Conservation (phyloP, 2,329 filamentous ascomycete species). For the Penicillium sp. region DNA sequence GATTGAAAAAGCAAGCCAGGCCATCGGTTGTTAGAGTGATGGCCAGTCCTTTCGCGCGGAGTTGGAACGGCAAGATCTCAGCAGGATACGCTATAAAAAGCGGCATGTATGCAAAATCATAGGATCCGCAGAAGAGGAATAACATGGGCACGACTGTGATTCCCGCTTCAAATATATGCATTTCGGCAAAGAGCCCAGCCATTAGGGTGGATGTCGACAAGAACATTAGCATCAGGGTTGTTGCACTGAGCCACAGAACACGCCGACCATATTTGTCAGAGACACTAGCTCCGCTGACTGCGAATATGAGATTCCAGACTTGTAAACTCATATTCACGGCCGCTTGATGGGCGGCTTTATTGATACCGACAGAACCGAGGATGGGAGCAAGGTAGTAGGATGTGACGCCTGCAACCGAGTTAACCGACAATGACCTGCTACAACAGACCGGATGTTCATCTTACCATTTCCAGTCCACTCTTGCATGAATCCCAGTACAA, state of each 20-base stretch:
- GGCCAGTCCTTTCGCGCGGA: constrained; percentile 35
- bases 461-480: constrained; percentile 29
- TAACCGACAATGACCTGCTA: too few species aligned
- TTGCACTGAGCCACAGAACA: constrained; percentile 19
- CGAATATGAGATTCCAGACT: constrained; percentile 21
- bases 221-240: constrained; percentile 20
- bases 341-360: constrained; percentile 23
- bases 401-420: constrained; percentile 22
- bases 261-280: constrained; percentile 22
- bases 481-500: constrained; percentile 22
- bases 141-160: constrained; percentile 34
- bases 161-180: constrained; percentile 19
- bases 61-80: constrained; percentile 33
- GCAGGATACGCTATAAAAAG: constrained; percentile 27
- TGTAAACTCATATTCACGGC: constrained; percentile 24
- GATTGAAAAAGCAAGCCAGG: constrained; percentile 35
- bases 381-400: constrained; percentile 37
- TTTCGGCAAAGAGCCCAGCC: constrained; percentile 20
- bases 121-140: constrained; percentile 30
- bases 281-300: constrained; percentile 16
- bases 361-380: constrained; percentile 29
- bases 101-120: constrained; percentile 28
- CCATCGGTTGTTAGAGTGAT: constrained; percentile 25
- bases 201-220: constrained; percentile 20
- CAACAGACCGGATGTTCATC: neutral